These are phyloP conservation scores for Rhizoclosmatium globosum DNA, from an alignment of 192 early-diverging fungal genomes.

Conservation along the genomic window DNA sequence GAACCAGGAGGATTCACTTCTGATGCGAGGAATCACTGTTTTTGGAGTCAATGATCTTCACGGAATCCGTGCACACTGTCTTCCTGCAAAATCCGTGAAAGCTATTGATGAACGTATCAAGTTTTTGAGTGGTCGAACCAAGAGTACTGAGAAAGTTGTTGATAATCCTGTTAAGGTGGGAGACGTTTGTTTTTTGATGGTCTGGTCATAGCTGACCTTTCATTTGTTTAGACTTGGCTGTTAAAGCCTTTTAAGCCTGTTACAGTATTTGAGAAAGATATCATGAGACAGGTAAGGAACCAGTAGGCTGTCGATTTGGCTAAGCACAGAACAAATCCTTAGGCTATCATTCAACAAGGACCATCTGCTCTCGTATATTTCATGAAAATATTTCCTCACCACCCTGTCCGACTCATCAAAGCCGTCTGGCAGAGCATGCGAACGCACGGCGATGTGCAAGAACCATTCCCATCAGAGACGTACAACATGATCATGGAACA, in stretches of 20 bases:
- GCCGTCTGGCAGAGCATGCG: slow-evolving; percentile 12
- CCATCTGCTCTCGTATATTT: neutral
- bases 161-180: slow-evolving; percentile 21
- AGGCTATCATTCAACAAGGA: slow-evolving; percentile 16
- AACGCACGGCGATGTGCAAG: neutral
- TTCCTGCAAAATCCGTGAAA: slow-evolving; percentile 16
- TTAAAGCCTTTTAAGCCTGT: slow-evolving; percentile 31
- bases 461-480: neutral
- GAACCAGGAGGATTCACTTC: slow-evolving; percentile 23
- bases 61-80: slow-evolving; percentile 27
- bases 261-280: slow-evolving; percentile 30
- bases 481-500: neutral
- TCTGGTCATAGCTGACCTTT: neutral
- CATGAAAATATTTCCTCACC: slow-evolving; percentile 20
- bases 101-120: slow-evolving; percentile 18
- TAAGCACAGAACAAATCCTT: neutral
- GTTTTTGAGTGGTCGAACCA: slow-evolving; percentile 2
- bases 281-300: slow-evolving; percentile 19
- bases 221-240: slow-evolving; percentile 7
- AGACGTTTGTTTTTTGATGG: neutral
- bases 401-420: slow-evolving; percentile 9
- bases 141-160: neutral
- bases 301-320: neutral
- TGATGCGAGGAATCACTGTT: slow-evolving; percentile 23
- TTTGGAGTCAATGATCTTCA: slow-evolving; percentile 21